These are phyloP conservation scores for Suillus luteus DNA, from an alignment of 768 basidiomycete genomes.

Conservation along the genomic window DNA sequence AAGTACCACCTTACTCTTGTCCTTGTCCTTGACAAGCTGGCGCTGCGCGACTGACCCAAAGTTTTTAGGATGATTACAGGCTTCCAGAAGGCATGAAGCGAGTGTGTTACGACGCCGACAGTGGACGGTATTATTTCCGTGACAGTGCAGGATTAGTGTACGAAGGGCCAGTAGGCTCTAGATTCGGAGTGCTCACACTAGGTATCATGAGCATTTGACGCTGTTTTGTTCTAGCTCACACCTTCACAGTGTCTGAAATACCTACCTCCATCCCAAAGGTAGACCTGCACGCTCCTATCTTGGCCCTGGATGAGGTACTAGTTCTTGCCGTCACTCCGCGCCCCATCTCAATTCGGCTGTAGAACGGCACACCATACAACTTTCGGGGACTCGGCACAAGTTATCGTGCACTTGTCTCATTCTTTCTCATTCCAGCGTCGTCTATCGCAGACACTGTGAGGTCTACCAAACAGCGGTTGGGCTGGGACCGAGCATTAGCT, in stretches of 20 bases:
- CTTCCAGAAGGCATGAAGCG: slow-evolving; percentile 58
- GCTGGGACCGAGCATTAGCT: background rate
- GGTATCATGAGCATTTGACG: slow-evolving; percentile 31
- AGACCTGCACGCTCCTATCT: slow-evolving; percentile 22
- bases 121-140: slow-evolving; percentile 64
- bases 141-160: slow-evolving; percentile 51
- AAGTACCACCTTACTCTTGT: slow-evolving; percentile 17
- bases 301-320: slow-evolving; percentile 54
- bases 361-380: slow-evolving; percentile 33
- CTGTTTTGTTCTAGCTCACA: background rate
- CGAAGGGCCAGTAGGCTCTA: slow-evolving; percentile 63
- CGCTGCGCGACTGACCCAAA: background rate
- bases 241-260: slow-evolving; percentile 31
- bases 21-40: background rate
- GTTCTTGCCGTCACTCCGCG: slow-evolving; percentile 23
- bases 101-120: slow-evolving; percentile 77
- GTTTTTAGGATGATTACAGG: slow-evolving; percentile 49
- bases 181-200: slow-evolving; percentile 54
- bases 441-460: background rate
- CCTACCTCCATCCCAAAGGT: slow-evolving; percentile 23
- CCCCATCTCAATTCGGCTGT: slow-evolving; percentile 28
- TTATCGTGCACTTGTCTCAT: slow-evolving; percentile 67
- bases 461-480: background rate
- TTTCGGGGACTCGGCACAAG: slow-evolving; percentile 38
- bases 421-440: slow-evolving; percentile 53